These are phyloP conservation scores for Aspergillus persii DNA, from an alignment of 2,329 filamentous ascomycete species.

Conservation along the genomic window DNA sequence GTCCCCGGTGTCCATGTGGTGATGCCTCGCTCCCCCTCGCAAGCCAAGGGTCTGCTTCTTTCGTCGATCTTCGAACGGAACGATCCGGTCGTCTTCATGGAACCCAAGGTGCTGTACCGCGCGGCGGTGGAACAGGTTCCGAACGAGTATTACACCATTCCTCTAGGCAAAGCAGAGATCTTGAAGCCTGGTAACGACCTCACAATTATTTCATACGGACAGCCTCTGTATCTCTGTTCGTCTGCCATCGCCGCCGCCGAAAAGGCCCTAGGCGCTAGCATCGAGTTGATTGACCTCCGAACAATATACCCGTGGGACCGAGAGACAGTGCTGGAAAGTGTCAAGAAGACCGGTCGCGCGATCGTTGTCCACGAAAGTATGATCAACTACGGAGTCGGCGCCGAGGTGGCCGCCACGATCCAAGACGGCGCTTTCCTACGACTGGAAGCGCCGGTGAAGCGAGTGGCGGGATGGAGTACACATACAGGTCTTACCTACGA, in stretches of 20 bases:
- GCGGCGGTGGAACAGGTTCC: conserved; percentile 91
- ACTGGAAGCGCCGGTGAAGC: conserved; percentile 78
- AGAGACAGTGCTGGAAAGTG: conserved; percentile 74
- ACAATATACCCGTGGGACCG: conserved; percentile 93
- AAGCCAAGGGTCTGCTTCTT: conserved; percentile 84
- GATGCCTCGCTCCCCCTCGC: conserved; percentile 78
- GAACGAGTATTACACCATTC: conserved; percentile 73
- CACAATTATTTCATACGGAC: conserved; percentile 84
- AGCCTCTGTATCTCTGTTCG: conserved; percentile 80
- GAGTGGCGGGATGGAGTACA: conserved; percentile 87
- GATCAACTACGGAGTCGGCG: conserved; percentile 84
- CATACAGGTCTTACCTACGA: conserved; percentile 79
- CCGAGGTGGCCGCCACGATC: conserved; percentile 83
- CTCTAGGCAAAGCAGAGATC: conserved; percentile 80
- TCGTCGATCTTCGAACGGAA: conserved; percentile 71
- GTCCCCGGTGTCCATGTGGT: conserved; percentile 82
- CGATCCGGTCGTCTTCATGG: conserved; percentile 89
- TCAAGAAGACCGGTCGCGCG: conserved; percentile 80
- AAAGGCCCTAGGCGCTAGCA: conserved; percentile 69
- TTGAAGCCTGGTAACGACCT: conserved; percentile 76
- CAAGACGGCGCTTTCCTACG: conserved; percentile 83
- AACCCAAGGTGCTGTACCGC: conserved; percentile 89
- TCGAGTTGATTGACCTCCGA: conserved; percentile 83
- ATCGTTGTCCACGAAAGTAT: conserved; percentile 91
- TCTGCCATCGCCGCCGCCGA: conserved; percentile 73